Evolutionary conservation across 176 grass and related monocot genomes (phyloP).

Genomic region (Hordeum marinum): DNA sequence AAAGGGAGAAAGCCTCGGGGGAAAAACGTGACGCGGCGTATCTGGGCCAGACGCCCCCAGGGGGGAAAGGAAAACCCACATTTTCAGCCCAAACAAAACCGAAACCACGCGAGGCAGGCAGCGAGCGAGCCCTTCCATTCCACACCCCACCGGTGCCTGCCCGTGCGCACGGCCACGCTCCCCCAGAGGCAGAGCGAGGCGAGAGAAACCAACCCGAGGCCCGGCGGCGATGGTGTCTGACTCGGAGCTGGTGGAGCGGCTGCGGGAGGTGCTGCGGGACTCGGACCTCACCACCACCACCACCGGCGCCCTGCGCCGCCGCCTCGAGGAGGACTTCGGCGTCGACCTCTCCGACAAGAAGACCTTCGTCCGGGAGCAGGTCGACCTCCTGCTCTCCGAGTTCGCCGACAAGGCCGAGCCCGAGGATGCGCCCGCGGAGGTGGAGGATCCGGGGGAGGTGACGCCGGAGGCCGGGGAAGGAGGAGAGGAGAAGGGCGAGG

Average conservation of each 20-base stretch:
- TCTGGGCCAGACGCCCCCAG: constrained; percentile 19
- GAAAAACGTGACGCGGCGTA: constrained; percentile 23
- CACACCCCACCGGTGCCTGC: constrained; percentile 16
- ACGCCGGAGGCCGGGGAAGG: constrained; percentile 19
- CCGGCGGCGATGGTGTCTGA: constrained; percentile 84
- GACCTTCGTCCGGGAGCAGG: constrained; percentile 92
- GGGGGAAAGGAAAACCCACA: neutral
- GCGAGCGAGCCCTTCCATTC: neutral
- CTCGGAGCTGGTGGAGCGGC: constrained; percentile 74
- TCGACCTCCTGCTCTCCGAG: constrained; percentile 74
- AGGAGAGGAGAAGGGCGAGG: constrained; percentile 3
- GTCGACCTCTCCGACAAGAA: constrained; percentile 87
- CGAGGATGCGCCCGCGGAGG: constrained; percentile 22
- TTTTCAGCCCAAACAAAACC: constrained; percentile 45
- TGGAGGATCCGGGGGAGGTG: constrained; percentile 25
- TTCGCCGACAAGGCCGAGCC: constrained; percentile 34
- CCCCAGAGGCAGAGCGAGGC: neutral
- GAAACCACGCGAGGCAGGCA: constrained; percentile 27
- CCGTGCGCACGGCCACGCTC: constrained; percentile 23
- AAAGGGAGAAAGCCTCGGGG: neutral
- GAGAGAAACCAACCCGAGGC: constrained; percentile 23
- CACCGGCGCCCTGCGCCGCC: constrained; percentile 68
- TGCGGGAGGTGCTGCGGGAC: constrained; percentile 72
- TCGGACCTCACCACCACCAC: constrained; percentile 95
- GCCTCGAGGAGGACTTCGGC: constrained; percentile 88